Evolutionary conservation across 2,329 filamentous ascomycete genomes (phyloP), one percentile per base, ranked within the genome.

Genomic region (Conoideocrella luteorostrata): DNA sequence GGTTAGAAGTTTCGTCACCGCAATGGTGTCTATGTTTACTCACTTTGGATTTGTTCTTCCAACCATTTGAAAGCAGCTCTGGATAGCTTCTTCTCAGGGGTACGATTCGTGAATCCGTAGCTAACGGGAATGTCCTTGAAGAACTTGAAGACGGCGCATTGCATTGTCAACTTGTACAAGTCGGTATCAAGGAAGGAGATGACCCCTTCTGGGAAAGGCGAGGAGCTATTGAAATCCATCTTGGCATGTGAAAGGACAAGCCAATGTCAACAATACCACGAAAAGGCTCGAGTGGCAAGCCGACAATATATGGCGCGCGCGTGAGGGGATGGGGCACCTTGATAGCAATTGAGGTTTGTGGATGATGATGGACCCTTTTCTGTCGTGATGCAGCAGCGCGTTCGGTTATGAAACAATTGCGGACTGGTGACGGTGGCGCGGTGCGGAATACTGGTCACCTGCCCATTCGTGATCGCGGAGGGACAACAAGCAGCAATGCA

Each of bases 141-240:
- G 70, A 90, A 94, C 66, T 94, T 94, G 54, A 94, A 77, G 52
- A 97, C 84, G 49, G 89, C 89, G 61, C 87, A 95, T 83, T 98
- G 93, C 93, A 98, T 98, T 17, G 93, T 98, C 66, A 98, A 69
- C 68, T 98, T 98, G 78, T 96, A 98, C 48, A 98, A 60, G 54
- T 84, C 80, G 13, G 86, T 91, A 59, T 93, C 87, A 43, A 93
- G 73, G 59, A 93, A 84, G 58, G 86, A 91, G 57, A 82, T 86
- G 59, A 91, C 80, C 41, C 86, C 87, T 67, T 87, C 85, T 4
- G 85, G 82, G 50, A 76, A 82, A 45, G 78, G 77, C 44, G 77
- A 79, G 24, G 77, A 77, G 67, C 74, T 78, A 62, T 82, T 80
- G 65, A 83, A 83, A 51, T 79, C 77, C 79, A 84, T 83, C 49